Base-by-base conservation (phyloP, 192 early-diverging fungal genomes). In the Linnemannia hyalina region DNA sequence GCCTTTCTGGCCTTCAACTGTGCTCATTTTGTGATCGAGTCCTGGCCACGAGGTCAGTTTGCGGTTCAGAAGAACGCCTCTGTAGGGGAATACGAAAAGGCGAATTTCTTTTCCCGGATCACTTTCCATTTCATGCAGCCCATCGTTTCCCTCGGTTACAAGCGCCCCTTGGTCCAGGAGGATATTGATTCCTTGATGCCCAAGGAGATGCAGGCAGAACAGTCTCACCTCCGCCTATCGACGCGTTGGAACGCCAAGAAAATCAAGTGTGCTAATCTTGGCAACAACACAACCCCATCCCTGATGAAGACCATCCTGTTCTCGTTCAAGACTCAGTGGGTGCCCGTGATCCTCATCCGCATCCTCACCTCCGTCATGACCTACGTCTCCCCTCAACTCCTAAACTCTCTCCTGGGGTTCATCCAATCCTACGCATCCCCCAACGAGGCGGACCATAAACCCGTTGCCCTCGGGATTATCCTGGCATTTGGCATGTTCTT, bases 401-500 rank as follows among this genome's bases (percentile, higher is more conserved):
- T 88, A 16, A 70, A 83, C 42, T 70, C 65, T n/a, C 73, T 88
- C 18, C 44, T 88, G 26, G 70, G 70, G 4, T 88, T 82, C 52
- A 83, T 83, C 26, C 44, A 68, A 40, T 80, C 87, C 2, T 88
- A 68, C 44, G 57, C 70, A 0, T 72, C 78, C 4, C 65, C 76
- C 22, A 44, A 41, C 20, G 54, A 73, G 6, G 40, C 52, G 23
- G 68, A 75, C 32, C 81, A 55, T 29, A 38, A 70, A 18, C 81
- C 87, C 2, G 23, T 88, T 4, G 68, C 65, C 3, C 40, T 81
- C 2, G 87, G 87, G 0, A 74, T 88, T 13, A 82, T 83, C 29
- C 72, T 80, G 5, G 82, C 82, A 0, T 83, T 88, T 63, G 87
- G 87, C 0, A 69, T 88, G 60, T 88, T 82, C 57, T 82, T 82